Base-by-base conservation (phyloP, 78 protist species). In the Tieghemostelium lacteum region DNA sequence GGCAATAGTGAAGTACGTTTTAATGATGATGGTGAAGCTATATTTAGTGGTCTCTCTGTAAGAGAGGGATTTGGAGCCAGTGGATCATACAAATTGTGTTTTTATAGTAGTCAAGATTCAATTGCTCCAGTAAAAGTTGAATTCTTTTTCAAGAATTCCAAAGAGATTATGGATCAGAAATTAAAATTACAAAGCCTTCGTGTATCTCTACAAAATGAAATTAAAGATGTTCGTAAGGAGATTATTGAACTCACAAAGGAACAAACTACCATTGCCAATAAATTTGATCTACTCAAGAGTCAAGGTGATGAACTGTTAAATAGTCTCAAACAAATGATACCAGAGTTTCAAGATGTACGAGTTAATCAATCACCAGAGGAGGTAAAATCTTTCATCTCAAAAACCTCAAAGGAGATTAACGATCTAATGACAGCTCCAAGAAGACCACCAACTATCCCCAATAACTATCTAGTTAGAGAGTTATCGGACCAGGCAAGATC, bases 401-500 rank as follows among this genome's bases (percentile, higher is more conserved):
- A 24, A 3, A 58, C 54, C 19, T 20, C 36, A 2, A n/a, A 45
- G 31, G 80, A 60, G 3, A 37, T 83, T 17, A 70, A 66, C 2
- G 62, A 66, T 0, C 24, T 69, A 3, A 12, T 36, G 0, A 22
- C 24, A 31, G 6, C 12, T 16, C n/a, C 7, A 24, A 40, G 77
- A 55, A 28, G 91, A 40, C 17, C 64, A 17, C 26, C 91, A 24
- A 42, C 78, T 12, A 17, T 36, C 22, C 87, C 87, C 8, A 7
- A 1, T 40, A 88, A 88, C 66, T 50, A 66, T n/a, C 50, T 70
- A 1, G 39, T 67, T 17, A 72, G 49, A 42, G 93, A 88, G 55
- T 37, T 88, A 33, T 70, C 69, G 0, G 87, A 88, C 16, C 8
- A 34, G 14, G 8, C 77, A 28, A 62, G 66, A 36, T 55, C 72